Evolutionary conservation across 331 rosid genomes (phyloP), one percentile per base, ranked within the genome.

Genomic region (Malus hybrid): DNA sequence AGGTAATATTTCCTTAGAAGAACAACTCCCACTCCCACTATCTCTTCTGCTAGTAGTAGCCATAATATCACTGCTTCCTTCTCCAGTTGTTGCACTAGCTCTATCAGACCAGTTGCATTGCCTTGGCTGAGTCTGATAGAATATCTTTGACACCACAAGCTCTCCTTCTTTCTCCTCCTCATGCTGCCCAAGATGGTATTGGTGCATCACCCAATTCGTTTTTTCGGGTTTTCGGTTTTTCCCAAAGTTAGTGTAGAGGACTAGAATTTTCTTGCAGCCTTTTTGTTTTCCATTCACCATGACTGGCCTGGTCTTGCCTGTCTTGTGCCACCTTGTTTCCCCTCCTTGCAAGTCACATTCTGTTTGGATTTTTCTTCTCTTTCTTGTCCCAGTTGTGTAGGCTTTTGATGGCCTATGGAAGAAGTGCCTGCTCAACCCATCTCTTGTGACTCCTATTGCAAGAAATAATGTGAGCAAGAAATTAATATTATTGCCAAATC

Each of bases 161-260:
- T 95, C 98, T 0, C 99, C 99, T 80, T 95, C 99, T 71, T 82
- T 95, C 84, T 95, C 99, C 56, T 95, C 99, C 57, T 95, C 99
- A 29, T 88, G 83, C 50, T 85, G 90, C 0, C 99, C 99, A 4
- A 95, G 62, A 77, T 95, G 99, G 86, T 95, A 95, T 46, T 95
- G 99, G 57, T 95, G 98, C 98, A 95, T 95, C 27, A 92, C 99
- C 99, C 99, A 95, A 27, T 90, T 95, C 5, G 99, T 95, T 87
- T 95, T 95, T 76, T 92, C 93, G 0, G 99, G 99, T 64, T 95
- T 95, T 39, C 98, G 81, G 66, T 95, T 95, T 82, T 95, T 95
- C 0, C 99, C 99, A 5, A 95, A 95, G 80, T 95, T 95, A 16
- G 98, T 95, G 75, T 95, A 95, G 10, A 95, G 90, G 4, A 95